Conservation (phyloP, 2,329 filamentous ascomycete genomes). For the Cordyceps cateniannulata region DNA sequence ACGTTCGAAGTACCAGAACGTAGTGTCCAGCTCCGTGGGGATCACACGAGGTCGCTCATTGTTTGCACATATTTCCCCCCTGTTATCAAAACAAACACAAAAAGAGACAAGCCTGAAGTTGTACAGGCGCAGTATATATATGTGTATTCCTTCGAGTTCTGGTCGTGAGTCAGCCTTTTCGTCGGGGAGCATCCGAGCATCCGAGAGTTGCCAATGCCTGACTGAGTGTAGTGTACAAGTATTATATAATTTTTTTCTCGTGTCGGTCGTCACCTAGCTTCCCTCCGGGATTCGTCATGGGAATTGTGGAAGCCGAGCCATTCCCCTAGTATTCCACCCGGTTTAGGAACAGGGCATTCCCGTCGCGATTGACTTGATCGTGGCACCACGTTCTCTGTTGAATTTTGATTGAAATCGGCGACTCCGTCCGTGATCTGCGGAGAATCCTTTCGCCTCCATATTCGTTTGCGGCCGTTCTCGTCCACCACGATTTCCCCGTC, state of each 20-base stretch:
- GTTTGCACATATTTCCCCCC: neutral
- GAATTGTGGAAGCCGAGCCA: conserved; percentile 61
- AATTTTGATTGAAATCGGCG: conserved; percentile 39
- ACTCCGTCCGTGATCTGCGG: conserved; percentile 39
- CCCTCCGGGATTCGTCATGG: conserved; percentile 19
- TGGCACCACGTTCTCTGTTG: conserved; percentile 20
- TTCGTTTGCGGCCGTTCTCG: conserved; percentile 38
- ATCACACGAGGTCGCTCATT: neutral
- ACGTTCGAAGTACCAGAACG: neutral
- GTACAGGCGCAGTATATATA: neutral
- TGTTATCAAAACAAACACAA: neutral
- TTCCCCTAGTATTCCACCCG: conserved; percentile 68
- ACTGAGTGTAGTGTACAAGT: conserved; percentile 8
- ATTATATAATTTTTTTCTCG: neutral
- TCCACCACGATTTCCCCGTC: conserved; percentile 54
- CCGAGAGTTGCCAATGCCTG: neutral
- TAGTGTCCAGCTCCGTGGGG: neutral
- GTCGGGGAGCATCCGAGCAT: neutral
- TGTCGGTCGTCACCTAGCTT: conserved; percentile 19
- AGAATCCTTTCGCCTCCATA: conserved; percentile 34
- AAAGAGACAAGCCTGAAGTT: neutral
- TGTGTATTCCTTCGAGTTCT: conserved; percentile 1
- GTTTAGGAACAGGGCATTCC: conserved; percentile 91
- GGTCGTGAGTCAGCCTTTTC: neutral
- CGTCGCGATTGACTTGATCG: conserved; percentile 42